Base-by-base conservation (phyloP, 164 flowering plant genomes). In the Sedum album region DNA sequence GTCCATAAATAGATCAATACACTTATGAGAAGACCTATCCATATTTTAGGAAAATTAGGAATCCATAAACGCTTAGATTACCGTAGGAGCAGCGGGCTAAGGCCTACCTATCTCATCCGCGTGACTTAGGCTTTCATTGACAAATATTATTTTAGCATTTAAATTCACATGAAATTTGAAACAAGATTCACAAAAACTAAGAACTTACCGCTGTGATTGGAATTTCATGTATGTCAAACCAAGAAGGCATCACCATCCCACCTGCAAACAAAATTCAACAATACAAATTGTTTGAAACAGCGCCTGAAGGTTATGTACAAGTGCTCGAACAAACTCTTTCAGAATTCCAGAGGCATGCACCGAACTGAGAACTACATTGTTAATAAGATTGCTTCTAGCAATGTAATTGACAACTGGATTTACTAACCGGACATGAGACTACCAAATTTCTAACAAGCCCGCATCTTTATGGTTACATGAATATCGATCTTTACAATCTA, bases 181-280 rank as follows among this genome's bases (percentile, higher is more conserved):
- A 18, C 33, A 49, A 15, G 20, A 20, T 7, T n/a, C 0, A 1
- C 7, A 51, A 10, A 67, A 60, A 30, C 69, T 31, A 67, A n/a
- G 42, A 68, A 82, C 94, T 85, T 80, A 91, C 95, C 71, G 89
- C 86, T 46, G 93, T 80, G 23, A 94, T 76, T 11, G 98, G 98
- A 73, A 91, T 85, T 85, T 94, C 96, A 49, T 77, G 85, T 66
- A 91, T 81, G 81, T 94, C 97, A 82, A 91, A 94, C 98, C 98
- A 94, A 7, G 98, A 94, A 75, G 95, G 96, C 97, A 94, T 94
- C 55, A 84, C 80, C 69, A 81, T 72, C 69, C 96, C 98, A 85
- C 82, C 98, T 93, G 69, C 78, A 88, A 70, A 65, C 6, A 13
- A 2, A 67, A 31, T 23, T 49, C 30, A 67, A 31, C 60, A 33